Percentiles rank a stretch among this genome's conserved stretches.
Evolutionary conservation across 768 basidiomycete genomes (phyloP).

Genomic region (Dentipellis sp.): DNA sequence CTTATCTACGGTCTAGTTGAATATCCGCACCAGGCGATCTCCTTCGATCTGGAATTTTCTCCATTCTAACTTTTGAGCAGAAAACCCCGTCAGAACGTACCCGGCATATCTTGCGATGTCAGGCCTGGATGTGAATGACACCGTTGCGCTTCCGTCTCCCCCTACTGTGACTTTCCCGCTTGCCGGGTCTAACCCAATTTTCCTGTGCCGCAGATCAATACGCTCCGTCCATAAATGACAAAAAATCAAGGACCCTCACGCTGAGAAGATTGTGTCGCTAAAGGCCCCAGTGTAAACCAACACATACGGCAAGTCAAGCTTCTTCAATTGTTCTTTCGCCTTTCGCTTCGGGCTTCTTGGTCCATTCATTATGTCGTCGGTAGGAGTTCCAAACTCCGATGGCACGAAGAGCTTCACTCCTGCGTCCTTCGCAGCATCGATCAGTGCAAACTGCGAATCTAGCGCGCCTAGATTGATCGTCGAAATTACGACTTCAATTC

Average conservation of each 20-base stretch:
- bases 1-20: background rate
- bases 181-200: background rate
- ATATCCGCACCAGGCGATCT: background rate
- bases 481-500: constrained; percentile 2
- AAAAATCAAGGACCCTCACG: background rate
- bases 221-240: background rate
- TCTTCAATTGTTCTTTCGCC: background rate
- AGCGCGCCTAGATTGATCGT: background rate
- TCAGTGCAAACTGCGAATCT: background rate
- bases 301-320: constrained; percentile 3
- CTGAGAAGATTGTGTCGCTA: background rate
- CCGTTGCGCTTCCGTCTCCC: no score
- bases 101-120: no score
- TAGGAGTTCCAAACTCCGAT: constrained; percentile 17
- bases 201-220: background rate
- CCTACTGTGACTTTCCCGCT: no score
- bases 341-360: background rate
- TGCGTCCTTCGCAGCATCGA: constrained; percentile 1
- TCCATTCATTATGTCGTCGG: background rate
- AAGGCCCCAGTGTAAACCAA: constrained; percentile 3
- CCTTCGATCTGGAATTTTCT: background rate
- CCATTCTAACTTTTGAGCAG: background rate
- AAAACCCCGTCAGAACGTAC: no score
- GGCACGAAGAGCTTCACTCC: constrained; percentile 4
- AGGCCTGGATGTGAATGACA: no score